Conservation (phyloP, 805 yeast genomes). For the Scheffersomyces amazonensis region DNA sequence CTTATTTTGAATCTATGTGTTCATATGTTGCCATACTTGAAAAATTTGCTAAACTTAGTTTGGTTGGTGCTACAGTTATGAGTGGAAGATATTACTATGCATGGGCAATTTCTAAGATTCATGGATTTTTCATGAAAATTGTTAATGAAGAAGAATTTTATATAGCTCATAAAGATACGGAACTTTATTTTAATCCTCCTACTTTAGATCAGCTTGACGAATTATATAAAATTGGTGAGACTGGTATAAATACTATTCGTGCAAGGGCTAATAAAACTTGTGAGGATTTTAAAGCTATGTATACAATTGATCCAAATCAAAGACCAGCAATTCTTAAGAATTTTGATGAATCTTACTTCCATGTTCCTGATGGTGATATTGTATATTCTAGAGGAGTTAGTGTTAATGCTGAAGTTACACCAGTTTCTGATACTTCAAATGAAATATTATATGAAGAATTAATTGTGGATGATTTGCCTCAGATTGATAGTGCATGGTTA, state of each 20-base stretch:
- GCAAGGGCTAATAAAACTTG: constrained; percentile 1
- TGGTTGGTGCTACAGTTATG: constrained; percentile 27
- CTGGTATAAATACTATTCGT: neutral
- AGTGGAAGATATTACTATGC: constrained; percentile 64
- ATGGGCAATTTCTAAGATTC: constrained; percentile 63
- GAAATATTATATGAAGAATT: constrained; percentile 12
- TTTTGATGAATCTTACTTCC: neutral
- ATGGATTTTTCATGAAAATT: constrained; percentile 36
- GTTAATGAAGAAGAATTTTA: constrained; percentile 25
- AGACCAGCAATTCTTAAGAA: neutral
- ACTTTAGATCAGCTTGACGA: constrained; percentile 14
- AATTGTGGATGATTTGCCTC: constrained; percentile 14
- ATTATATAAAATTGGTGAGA: constrained; percentile 15
- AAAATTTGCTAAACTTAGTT: constrained; percentile 10
- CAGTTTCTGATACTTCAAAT: neutral
- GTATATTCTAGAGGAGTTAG: no score
- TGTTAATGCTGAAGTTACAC: neutral
- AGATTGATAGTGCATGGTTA: constrained; percentile 27
- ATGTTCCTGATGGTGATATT: neutral
- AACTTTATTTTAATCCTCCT: constrained; percentile 4
- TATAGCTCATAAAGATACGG: constrained; percentile 5
- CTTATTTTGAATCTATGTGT: constrained; percentile 6
- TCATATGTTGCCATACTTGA: constrained; percentile 7
- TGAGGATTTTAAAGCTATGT: constrained; percentile 7
- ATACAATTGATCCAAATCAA: constrained; percentile 14